Evolutionary conservation across 2,329 filamentous ascomycete species (phyloP), one percentile per base, ranked within the genome.

Genomic region (Diaporthe velutina): DNA sequence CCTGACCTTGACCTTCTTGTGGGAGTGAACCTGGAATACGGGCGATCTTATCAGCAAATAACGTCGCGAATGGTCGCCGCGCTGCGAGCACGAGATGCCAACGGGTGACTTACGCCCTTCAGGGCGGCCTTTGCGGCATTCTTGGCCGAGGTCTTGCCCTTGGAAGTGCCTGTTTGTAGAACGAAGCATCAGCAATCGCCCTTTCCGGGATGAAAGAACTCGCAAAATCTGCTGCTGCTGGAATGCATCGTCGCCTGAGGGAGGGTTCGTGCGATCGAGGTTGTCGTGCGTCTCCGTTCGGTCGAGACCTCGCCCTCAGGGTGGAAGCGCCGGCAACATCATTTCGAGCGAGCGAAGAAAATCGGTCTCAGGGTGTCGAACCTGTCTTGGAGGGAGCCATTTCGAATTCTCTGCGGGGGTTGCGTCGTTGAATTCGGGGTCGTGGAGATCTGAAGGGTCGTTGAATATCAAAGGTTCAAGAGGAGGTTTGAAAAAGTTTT

Each of bases 61-160:
- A n/a, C n/a, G n/a, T 7, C 38, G 6, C 25, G 6, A 45, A 22
- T 17, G 48, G 35, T 5, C 19, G 3, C 13, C 30, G 42, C 35
- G 35, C 25, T 38, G 66, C 55, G 25, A 50, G 58, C 35, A 7
- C 25, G 64, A 64, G 8, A 40, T 13, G 25, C 28, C 3, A 50
- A 7, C 66, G 48, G 9, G 33, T 30, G 33, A 93, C 95, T 90
- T 95, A 98, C 95, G 87, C 96, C 96, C 90, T 95, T 95, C 83
- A 98, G 93, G 84, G 95, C 94, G 86, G 97, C 94, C 92, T 99
- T 98, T 83, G 97, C 94, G 86, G 97, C 97, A 85, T 93, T 93
- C 83, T 93, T 93, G 88, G 97, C 97, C 92, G 98, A 93, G 87
- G 91, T 92, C 80, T 88, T 83, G 82, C 86, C 87, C 82, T 86